Conservation (phyloP, 192 early-diverging fungal species). For the Rhizophagus sp. region DNA sequence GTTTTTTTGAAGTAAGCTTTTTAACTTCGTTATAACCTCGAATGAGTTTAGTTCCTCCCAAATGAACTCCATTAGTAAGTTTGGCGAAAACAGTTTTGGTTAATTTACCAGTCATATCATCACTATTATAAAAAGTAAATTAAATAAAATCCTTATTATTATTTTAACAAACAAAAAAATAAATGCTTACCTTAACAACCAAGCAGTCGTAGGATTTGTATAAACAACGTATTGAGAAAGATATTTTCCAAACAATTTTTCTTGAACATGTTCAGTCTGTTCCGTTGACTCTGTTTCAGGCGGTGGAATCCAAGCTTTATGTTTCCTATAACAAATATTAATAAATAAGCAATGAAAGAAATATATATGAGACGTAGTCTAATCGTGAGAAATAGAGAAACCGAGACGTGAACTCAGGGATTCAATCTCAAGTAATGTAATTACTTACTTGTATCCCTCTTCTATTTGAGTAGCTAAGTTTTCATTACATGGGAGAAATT, state of each 20-base stretch:
- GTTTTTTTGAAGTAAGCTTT: conserved; percentile 50
- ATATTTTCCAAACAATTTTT: conserved; percentile 74
- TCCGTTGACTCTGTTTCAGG: conserved; percentile 20
- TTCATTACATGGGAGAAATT: conserved; percentile 80
- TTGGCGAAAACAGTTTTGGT: conserved; percentile 65
- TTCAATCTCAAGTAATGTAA: too few relatives aligned
- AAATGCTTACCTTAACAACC: conserved; percentile 49
- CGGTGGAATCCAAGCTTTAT: conserved; percentile 54
- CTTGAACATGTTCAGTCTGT: conserved; percentile 33
- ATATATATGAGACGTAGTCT: too few relatives aligned
- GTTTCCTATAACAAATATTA: conserved; percentile 40
- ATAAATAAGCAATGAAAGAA: too few relatives aligned
- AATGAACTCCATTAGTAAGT: conserved; percentile 53
- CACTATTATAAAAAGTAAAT: conserved; percentile 40
- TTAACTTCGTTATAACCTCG: conserved; percentile 81
- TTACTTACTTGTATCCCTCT: conserved; percentile 66
- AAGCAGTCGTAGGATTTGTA: conserved; percentile 61
- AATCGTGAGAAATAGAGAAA: too few relatives aligned
- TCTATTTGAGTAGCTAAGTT: conserved; percentile 80
- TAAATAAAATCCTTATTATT: background rate
- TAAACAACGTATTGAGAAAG: conserved; percentile 76
- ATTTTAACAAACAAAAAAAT: background rate
- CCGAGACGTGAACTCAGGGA: too few relatives aligned
- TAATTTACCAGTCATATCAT: conserved; percentile 62
- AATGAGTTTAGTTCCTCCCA: conserved; percentile 69